phyloP scores from a whole-genome alignment of 2,329 filamentous ascomycete species.

The Aspergillus transmontanensis region DNA sequence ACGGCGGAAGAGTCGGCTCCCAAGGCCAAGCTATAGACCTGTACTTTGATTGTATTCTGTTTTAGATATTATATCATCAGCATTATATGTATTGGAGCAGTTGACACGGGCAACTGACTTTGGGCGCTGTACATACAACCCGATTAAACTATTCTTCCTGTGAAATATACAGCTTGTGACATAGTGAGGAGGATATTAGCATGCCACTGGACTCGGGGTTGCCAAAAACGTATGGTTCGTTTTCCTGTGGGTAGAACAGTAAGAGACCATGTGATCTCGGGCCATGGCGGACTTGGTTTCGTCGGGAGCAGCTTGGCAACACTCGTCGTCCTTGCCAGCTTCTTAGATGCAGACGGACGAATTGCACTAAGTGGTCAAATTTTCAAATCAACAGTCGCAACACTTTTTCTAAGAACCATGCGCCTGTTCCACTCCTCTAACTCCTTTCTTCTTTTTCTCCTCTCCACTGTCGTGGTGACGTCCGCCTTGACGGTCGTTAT shows the following conservation, averaged over 20 bases:
- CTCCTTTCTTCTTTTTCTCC: slow-evolving; percentile 19
- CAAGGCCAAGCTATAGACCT: slow-evolving; percentile 39
- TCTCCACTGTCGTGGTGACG: slow-evolving; percentile 21
- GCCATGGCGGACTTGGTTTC: background rate
- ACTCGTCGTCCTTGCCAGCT: background rate
- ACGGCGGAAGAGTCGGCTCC: slow-evolving; percentile 40
- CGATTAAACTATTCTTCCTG: background rate
- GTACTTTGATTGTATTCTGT: background rate
- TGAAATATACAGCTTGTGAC: background rate
- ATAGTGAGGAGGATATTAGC: background rate
- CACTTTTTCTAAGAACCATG: slow-evolving; percentile 17
- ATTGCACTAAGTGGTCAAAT: background rate
- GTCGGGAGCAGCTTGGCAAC: background rate
- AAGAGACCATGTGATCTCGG: background rate
- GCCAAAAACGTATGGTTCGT: background rate
- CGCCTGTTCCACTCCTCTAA: slow-evolving; percentile 11
- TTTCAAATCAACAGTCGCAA: background rate
- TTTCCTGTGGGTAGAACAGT: background rate
- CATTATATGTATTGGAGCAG: background rate
- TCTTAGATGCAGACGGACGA: background rate
- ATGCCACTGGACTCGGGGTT: background rate
- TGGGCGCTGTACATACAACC: slow-evolving; percentile 8
- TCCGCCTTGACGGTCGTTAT: slow-evolving; percentile 43
- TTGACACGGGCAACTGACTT: background rate
- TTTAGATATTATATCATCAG: background rate